These are phyloP conservation scores for Nothopassalora personata DNA, from an alignment of 2,329 filamentous ascomycete species.

Conservation along the genomic window DNA sequence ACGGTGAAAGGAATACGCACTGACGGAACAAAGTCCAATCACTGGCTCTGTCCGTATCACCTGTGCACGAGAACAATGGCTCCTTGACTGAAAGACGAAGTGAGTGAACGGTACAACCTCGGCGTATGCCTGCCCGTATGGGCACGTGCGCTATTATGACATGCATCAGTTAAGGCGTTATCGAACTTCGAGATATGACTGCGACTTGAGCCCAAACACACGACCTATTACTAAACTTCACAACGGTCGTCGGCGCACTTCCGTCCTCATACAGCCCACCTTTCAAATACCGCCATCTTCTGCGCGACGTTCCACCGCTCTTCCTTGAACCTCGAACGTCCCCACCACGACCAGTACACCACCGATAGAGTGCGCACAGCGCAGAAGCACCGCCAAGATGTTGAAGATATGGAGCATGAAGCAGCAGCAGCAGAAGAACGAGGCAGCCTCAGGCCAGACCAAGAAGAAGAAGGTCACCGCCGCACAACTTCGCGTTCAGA, in stretches of 20 bases:
- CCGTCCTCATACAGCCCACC: neutral
- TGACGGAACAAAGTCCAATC: no score
- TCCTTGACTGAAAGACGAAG: no score
- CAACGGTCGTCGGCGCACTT: neutral
- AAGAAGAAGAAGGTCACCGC: constrained; percentile 99
- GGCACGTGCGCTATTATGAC: neutral
- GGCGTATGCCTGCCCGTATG: neutral
- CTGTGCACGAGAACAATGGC: no score
- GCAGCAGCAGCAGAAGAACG: constrained; percentile 93
- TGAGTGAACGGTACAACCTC: neutral
- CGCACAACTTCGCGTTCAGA: constrained; percentile 90
- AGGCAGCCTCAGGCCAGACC: constrained; percentile 65
- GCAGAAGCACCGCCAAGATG: constrained; percentile 56
- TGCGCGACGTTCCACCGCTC: neutral
- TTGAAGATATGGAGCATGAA: constrained; percentile 99
- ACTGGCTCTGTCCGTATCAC: no score
- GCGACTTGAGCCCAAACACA: neutral
- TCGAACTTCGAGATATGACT: neutral
- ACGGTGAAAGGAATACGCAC: no score
- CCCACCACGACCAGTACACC: neutral
- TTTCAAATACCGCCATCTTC: neutral
- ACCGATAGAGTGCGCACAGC: neutral
- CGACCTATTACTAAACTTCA: neutral
- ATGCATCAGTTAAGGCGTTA: neutral
- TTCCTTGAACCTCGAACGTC: neutral